Percentiles rank a stretch among this genome's conserved stretches.
Conservation (phyloP, 2,329 filamentous ascomycete species). For the Fusarium mangiferae region DNA sequence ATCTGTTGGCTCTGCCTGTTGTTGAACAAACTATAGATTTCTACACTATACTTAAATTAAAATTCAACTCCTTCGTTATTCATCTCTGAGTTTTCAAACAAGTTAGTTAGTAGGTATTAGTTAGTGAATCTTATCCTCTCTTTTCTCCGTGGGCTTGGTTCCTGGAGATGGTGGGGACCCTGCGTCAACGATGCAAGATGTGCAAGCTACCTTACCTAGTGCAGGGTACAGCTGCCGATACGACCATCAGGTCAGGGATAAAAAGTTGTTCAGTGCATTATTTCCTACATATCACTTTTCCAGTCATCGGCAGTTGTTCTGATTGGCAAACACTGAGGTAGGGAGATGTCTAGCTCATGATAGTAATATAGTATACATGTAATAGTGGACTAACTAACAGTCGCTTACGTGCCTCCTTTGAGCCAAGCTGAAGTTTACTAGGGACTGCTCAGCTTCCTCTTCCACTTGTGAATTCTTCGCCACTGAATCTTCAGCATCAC, state of each 20-base stretch:
- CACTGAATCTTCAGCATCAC: background rate
- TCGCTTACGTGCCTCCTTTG: background rate
- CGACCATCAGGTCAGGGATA: constrained; percentile 8
- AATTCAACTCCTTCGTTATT: background rate
- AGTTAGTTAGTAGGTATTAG: background rate
- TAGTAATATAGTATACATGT: background rate
- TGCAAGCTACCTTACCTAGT: constrained; percentile 22
- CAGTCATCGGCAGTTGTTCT: background rate
- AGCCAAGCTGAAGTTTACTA: background rate
- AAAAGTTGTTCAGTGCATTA: background rate
- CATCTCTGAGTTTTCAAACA: background rate
- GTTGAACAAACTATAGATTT: background rate
- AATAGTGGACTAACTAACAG: background rate
- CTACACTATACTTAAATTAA: background rate
- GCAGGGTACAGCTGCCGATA: background rate
- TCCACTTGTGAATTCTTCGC: constrained; percentile 7
- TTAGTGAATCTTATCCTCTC: background rate
- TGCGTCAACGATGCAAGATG: constrained; percentile 9
- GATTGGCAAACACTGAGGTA: constrained; percentile 2
- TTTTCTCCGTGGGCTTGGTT: background rate
- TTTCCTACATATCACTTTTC: constrained; percentile 3
- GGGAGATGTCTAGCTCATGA: constrained; percentile 11
- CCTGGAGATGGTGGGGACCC: constrained; percentile 10
- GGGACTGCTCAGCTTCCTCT: background rate
- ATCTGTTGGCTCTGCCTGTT: background rate